phyloP scores from a whole-genome alignment of 1,139 yeast species.

The Spathaspora sp. region DNA sequence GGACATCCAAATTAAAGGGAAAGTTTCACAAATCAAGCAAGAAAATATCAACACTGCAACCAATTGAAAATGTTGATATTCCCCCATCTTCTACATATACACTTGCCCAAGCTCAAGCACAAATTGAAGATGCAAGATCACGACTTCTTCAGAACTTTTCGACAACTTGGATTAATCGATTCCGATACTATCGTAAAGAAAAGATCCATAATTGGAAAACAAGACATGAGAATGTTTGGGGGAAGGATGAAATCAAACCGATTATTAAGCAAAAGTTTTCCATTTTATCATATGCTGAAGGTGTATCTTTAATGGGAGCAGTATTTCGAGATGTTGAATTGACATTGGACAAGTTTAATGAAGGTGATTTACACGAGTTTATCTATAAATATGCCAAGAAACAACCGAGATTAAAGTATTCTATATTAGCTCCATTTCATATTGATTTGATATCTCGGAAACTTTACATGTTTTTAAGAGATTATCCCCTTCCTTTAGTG shows the following conservation, averaged over 20 bases:
- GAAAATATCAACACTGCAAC: neutral
- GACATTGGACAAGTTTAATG: slow-evolving; percentile 25
- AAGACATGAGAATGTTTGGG: slow-evolving; percentile 33
- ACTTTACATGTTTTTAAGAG: slow-evolving; percentile 34
- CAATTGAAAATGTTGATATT: slow-evolving; percentile 2
- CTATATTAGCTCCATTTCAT: slow-evolving; percentile 40
- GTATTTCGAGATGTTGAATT: slow-evolving; percentile 34
- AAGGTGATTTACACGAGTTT: slow-evolving; percentile 37
- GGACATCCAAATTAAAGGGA: slow-evolving; percentile 8
- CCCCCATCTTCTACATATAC: slow-evolving; percentile 9
- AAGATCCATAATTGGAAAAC: slow-evolving; percentile 28
- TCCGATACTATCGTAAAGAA: slow-evolving; percentile 23
- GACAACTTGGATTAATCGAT: slow-evolving; percentile 64
- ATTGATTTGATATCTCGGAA: slow-evolving; percentile 31
- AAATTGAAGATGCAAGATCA: slow-evolving; percentile 35
- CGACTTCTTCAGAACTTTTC: slow-evolving; percentile 51
- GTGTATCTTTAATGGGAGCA: slow-evolving; percentile 37
- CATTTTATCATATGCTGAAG: slow-evolving; percentile 34
- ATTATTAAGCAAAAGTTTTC: slow-evolving; percentile 33
- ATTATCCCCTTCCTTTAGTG: slow-evolving; percentile 43
- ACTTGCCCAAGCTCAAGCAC: slow-evolving; percentile 25
- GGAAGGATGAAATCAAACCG: slow-evolving; percentile 32
- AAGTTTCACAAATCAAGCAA: slow-evolving; percentile 1
- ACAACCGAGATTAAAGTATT: slow-evolving; percentile 41
- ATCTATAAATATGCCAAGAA: slow-evolving; percentile 37